Evolutionary conservation across 306 rosid species (phyloP).

Genomic region (Corylus avellana): DNA sequence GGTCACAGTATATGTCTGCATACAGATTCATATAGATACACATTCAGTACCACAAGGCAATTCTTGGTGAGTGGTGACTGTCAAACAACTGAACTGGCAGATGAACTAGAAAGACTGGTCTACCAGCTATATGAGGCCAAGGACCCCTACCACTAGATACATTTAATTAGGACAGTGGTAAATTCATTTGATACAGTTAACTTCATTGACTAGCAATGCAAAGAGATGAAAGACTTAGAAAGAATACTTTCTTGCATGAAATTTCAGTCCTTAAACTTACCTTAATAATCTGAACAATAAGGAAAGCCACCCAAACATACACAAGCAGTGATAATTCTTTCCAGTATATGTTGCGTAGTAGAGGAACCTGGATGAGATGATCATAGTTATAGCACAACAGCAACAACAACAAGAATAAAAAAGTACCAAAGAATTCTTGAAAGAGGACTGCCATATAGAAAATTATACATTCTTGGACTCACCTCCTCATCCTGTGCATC

Average conservation of each 20-base stretch:
- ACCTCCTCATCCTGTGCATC: slow-evolving; percentile 63
- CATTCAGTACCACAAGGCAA: slow-evolving; percentile 7
- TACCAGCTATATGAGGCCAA: neutral
- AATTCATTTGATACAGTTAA: neutral
- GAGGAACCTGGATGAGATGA: slow-evolving; percentile 47
- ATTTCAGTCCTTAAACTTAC: slow-evolving; percentile 33
- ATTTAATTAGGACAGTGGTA: neutral
- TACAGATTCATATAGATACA: slow-evolving; percentile 14
- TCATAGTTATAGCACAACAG: slow-evolving; percentile 8
- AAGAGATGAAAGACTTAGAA: slow-evolving; percentile 10
- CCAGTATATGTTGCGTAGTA: slow-evolving; percentile 56
- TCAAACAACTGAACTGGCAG: neutral
- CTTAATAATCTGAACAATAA: slow-evolving; percentile 74
- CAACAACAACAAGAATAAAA: neutral
- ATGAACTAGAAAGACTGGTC: slow-evolving; percentile 1
- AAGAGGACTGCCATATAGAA: slow-evolving; percentile 3
- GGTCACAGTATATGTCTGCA: slow-evolving; percentile 70
- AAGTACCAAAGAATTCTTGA: slow-evolving; percentile 8
- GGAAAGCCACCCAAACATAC: slow-evolving; percentile 82
- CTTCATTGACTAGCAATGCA: slow-evolving; percentile 22
- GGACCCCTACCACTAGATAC: neutral
- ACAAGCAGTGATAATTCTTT: slow-evolving; percentile 62
- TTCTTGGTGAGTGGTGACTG: neutral
- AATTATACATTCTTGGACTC: slow-evolving; percentile 23
- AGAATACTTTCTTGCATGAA: neutral